These are phyloP conservation scores for Fusarium staphyleae DNA, from an alignment of 2,329 filamentous ascomycete species.

Conservation along the genomic window DNA sequence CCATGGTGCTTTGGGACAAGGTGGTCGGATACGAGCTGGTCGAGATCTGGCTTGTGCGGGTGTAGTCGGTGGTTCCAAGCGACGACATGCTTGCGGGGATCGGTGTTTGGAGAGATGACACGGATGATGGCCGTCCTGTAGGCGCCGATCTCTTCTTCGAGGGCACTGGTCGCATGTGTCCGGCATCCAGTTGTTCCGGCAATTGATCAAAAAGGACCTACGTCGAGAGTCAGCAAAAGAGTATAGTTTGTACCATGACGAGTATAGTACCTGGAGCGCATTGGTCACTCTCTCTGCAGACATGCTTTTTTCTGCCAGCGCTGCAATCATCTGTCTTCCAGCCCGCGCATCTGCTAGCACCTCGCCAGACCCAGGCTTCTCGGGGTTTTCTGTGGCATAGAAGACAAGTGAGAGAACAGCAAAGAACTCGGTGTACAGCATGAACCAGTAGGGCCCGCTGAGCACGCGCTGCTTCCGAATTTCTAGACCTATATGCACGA, in stretches of 20 bases:
- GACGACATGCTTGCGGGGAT: slow-evolving; percentile 45
- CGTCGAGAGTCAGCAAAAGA: slow-evolving; percentile 24
- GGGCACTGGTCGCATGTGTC: slow-evolving; percentile 48
- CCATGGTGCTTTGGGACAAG: slow-evolving; percentile 45
- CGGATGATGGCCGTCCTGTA: slow-evolving; percentile 43
- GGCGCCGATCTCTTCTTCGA: slow-evolving; percentile 66
- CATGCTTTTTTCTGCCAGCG: slow-evolving; percentile 82
- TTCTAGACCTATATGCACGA: slow-evolving; percentile 80
- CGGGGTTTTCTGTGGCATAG: slow-evolving; percentile 80
- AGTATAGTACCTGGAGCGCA: slow-evolving; percentile 71
- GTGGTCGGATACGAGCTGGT: slow-evolving; percentile 40
- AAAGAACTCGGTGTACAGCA: slow-evolving; percentile 84
- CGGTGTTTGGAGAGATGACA: slow-evolving; percentile 41
- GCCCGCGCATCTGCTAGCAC: slow-evolving; percentile 85
- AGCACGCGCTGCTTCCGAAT: slow-evolving; percentile 77
- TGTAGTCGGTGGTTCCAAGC: slow-evolving; percentile 46
- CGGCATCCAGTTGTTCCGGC: slow-evolving; percentile 72
- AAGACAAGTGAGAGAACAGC: slow-evolving; percentile 81
- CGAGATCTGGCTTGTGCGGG: slow-evolving; percentile 42
- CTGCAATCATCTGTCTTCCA: slow-evolving; percentile 82
- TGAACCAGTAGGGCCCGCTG: slow-evolving; percentile 88
- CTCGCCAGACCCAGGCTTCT: slow-evolving; percentile 76
- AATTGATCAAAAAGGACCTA: slow-evolving; percentile 85
- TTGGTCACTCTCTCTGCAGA: slow-evolving; percentile 86
- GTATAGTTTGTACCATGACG: slow-evolving; percentile 7